These are phyloP conservation scores for Homolaphlyctis polyrhiza DNA, from an alignment of 371 early-diverging fungal genomes.

Conservation along the genomic window DNA sequence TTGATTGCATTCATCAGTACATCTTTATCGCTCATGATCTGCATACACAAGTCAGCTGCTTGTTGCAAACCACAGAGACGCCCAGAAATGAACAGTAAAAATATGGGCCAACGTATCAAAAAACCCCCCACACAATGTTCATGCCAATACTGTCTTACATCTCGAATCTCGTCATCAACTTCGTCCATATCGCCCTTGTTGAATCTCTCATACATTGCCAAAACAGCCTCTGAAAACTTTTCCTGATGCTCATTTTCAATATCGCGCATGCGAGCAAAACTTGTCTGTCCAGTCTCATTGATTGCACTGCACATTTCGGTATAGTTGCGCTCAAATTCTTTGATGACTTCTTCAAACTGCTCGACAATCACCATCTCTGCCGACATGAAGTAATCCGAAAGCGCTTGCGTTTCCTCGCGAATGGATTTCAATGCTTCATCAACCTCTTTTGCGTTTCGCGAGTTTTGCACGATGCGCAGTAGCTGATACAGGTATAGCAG, in stretches of 20 bases:
- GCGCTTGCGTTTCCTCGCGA: constrained; percentile 19
- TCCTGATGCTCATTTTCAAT: constrained; percentile 50
- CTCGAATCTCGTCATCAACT: constrained; percentile 46
- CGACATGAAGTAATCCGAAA: constrained; percentile 37
- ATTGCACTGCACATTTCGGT: constrained; percentile 34
- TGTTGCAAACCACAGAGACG: too few species aligned
- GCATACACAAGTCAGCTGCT: neutral
- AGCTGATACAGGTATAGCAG: constrained; percentile 2
- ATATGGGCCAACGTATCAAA: neutral
- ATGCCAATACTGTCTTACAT: constrained; percentile 28
- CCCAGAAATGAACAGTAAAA: too few species aligned
- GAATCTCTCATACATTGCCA: constrained; percentile 40
- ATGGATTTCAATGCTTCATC: constrained; percentile 31
- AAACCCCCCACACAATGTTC: too few species aligned
- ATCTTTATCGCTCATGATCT: constrained; percentile 49
- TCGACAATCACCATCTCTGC: constrained; percentile 47
- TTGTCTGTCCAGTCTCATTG: constrained; percentile 31
- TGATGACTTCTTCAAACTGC: constrained; percentile 47
- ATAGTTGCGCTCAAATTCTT: constrained; percentile 49
- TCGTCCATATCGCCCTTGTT: constrained; percentile 48
- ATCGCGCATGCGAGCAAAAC: constrained; percentile 43
- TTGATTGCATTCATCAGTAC: constrained; percentile 41
- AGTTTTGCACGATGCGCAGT: constrained; percentile 24
- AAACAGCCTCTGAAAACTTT: constrained; percentile 37
- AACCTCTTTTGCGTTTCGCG: constrained; percentile 33